Conservation (phyloP, 805 yeast genomes). For the Cyberlindnera misumaiensis region DNA sequence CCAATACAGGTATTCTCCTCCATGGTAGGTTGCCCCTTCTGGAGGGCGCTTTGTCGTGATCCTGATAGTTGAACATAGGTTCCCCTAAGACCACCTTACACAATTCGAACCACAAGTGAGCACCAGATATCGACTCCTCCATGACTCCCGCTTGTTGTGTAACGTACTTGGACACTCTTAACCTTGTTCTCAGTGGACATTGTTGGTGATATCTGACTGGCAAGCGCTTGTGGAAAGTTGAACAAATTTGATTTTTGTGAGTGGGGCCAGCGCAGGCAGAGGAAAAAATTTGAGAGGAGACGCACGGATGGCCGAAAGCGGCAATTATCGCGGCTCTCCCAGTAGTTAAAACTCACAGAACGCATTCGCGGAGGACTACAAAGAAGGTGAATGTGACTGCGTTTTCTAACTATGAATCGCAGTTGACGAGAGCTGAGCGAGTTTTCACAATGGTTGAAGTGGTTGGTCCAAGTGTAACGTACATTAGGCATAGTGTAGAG, state of each 20-base stretch:
- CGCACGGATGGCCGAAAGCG: slow-evolving; percentile 9
- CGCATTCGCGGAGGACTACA: not conserved
- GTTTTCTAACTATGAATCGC: not conserved
- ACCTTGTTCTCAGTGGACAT: slow-evolving; percentile 49
- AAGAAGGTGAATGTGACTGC: slow-evolving; percentile 10
- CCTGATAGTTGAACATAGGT: not conserved
- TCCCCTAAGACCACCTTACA: not conserved
- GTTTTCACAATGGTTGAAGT: too few relatives aligned
- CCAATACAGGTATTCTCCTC: too few relatives aligned
- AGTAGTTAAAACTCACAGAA: not conserved
- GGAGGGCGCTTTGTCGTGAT: too few relatives aligned
- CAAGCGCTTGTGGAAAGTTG: slow-evolving; percentile 5
- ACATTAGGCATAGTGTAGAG: too few relatives aligned
- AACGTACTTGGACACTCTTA: slow-evolving; percentile 87
- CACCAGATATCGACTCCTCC: too few relatives aligned
- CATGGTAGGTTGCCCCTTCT: too few relatives aligned
- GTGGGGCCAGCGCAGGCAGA: slow-evolving; percentile 3
- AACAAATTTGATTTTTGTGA: slow-evolving; percentile 21
- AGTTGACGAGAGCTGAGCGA: too few relatives aligned
- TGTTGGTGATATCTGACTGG: slow-evolving; percentile 26
- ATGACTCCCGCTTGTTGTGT: too few relatives aligned
- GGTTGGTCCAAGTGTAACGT: too few relatives aligned
- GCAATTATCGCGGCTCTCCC: slow-evolving; percentile 8
- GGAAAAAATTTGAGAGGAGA: slow-evolving; percentile 5
- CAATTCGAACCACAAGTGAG: not conserved